Conservation (phyloP, 2,329 filamentous ascomycete genomes). For the Colletotrichum spaethianum region DNA sequence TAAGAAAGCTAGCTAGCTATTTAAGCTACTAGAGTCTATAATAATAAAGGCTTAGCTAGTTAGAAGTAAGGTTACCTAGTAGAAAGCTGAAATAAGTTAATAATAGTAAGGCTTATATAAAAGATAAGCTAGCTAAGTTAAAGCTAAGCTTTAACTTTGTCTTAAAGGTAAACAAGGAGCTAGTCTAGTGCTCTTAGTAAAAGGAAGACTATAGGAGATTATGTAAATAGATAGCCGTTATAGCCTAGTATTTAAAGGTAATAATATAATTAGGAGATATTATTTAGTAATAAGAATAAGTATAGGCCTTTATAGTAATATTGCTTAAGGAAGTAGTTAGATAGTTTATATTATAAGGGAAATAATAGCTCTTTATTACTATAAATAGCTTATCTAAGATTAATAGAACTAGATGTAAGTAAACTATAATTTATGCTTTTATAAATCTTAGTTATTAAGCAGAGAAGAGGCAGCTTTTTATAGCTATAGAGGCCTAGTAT, state of each 20-base stretch:
- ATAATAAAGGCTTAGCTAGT: neutral
- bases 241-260: neutral
- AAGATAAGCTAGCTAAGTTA: neutral
- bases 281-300: neutral
- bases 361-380: neutral
- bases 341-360: no score
- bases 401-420: no score
- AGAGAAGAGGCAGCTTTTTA: no score
- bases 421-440: no score
- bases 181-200: neutral
- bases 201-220: neutral
- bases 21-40: neutral
- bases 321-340: neutral
- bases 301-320: neutral
- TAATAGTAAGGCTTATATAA: neutral
- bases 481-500: no score
- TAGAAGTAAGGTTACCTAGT: neutral
- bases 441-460: no score
- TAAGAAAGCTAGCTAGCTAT: neutral
- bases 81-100: neutral
- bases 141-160: neutral
- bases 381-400: no score
- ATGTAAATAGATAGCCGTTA: neutral
- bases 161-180: neutral
- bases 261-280: neutral